Conservation (phyloP, 139 green algal genomes). For the Monoraphidium neglectum region DNA sequence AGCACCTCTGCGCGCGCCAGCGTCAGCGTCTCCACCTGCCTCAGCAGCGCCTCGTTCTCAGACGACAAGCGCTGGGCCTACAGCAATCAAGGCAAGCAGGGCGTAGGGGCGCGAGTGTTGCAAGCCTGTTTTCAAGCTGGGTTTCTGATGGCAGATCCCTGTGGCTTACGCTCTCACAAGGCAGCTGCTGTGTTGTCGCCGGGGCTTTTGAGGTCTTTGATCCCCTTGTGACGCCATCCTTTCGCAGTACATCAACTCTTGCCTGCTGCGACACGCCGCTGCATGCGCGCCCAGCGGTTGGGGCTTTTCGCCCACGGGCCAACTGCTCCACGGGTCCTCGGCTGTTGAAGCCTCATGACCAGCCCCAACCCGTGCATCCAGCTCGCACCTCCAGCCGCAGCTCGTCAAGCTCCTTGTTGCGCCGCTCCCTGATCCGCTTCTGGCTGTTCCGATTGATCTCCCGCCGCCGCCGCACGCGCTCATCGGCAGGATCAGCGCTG, state of each 20-base stretch:
- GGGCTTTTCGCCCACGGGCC: too few relatives aligned
- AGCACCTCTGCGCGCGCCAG: slow-evolving; percentile 43
- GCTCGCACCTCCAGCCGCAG: slow-evolving; percentile 28
- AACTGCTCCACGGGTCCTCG: too few relatives aligned
- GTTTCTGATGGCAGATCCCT: too few relatives aligned
- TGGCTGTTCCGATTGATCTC: slow-evolving; percentile 49
- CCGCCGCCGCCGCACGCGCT: slow-evolving; percentile 34
- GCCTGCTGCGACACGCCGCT: too few relatives aligned
- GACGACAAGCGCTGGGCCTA: slow-evolving; percentile 21
- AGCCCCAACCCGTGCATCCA: background rate
- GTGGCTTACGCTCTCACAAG: too few relatives aligned
- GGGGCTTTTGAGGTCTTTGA: too few relatives aligned
- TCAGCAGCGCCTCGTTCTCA: slow-evolving; percentile 39
- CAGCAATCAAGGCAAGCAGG: background rate
- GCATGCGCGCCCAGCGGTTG: too few relatives aligned
- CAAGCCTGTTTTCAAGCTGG: too few relatives aligned
- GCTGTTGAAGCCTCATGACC: background rate
- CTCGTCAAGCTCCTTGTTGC: slow-evolving; percentile 38
- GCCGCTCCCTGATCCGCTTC: slow-evolving; percentile 37
- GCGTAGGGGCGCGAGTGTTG: background rate
- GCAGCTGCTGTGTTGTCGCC: too few relatives aligned
- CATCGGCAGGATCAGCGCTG: too few relatives aligned
- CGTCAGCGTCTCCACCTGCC: slow-evolving; percentile 36
- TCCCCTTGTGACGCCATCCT: too few relatives aligned
- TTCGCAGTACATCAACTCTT: too few relatives aligned